Conservation (phyloP, 257 asterid genomes). For the Ligustrum vulgare region DNA sequence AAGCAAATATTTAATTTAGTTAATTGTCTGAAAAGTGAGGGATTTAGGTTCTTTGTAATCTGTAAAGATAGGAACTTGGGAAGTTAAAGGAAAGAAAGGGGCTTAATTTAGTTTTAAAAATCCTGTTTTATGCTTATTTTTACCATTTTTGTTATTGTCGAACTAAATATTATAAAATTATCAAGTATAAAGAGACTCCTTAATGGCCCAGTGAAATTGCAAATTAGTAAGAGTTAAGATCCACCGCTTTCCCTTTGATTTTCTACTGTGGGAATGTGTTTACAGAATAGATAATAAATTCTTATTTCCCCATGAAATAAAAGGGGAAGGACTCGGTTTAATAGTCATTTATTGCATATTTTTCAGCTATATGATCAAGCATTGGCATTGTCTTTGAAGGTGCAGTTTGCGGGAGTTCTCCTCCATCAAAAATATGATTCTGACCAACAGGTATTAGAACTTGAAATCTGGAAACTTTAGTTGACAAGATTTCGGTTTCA, state of each 20-base stretch:
- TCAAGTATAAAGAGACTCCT: not conserved
- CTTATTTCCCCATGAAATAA: constrained; percentile 37
- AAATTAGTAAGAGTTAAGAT: not conserved
- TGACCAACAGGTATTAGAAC: constrained; percentile 40
- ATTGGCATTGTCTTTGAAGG: constrained; percentile 36
- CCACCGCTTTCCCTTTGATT: not conserved
- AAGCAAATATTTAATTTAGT: constrained; percentile 4
- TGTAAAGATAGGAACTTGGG: constrained; percentile 1
- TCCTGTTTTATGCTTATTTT: constrained; percentile 14
- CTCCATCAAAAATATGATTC: constrained; percentile 40
- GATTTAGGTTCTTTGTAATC: not conserved
- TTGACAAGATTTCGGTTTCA: constrained; percentile 41
- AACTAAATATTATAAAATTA: too few relatives aligned
- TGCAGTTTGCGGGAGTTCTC: constrained; percentile 37
- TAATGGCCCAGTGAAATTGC: not conserved
- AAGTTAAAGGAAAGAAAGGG: not conserved
- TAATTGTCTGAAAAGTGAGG: not conserved
- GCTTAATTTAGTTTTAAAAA: not conserved
- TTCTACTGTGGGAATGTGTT: not conserved
- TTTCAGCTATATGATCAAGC: constrained; percentile 42
- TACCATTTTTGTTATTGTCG: not conserved
- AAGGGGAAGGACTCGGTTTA: constrained; percentile 47
- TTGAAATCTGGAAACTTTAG: constrained; percentile 31
- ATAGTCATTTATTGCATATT: constrained; percentile 62
- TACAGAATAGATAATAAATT: not conserved